Evolutionary conservation across 352 stramenopile genomes (phyloP), one percentile per base, ranked within the genome.

Genomic region (Globisporangium megalacanthum): DNA sequence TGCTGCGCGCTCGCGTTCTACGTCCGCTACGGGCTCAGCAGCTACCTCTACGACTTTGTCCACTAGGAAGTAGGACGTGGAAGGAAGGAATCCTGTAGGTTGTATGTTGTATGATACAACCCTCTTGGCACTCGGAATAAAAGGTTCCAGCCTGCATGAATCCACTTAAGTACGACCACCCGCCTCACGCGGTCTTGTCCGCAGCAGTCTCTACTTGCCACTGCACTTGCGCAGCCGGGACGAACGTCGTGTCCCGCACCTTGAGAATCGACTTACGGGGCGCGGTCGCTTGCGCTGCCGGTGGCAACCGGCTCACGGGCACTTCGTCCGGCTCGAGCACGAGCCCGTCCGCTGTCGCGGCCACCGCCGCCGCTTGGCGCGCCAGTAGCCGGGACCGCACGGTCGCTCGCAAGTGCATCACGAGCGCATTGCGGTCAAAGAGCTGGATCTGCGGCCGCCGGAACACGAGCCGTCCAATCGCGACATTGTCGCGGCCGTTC

Each of bases 31-130:
- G 81, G 75, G 13, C 74, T 92, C 56, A 92, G 83, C 64, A 75
- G 84, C 66, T 88, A 92, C 69, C 89, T 96, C 58, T 93, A 94
- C 75, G 83, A 92, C 71, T 88, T 88, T 68, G 82, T 95, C 25
- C 63, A 89, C 50, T 90, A 29, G 25, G 25, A 29, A 29, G 25
- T 90, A 29, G 25, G 25, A 29, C 1, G 25, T 29, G 25, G 25
- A 29, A 29, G 25, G 25, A 29, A 4, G 25, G 1, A 29, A 29
- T 29, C 25, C 25, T 29, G 25, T 29, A 1, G 25, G 25, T 29
- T 29, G 25, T 29, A 29, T 29, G 25, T 29, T 29, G 25, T 29
- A 29, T 29, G 25, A 29, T 29, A 29, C 25, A 29, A 29, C 25
- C 25, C 25, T 29, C n/a, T n/a, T n/a, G n/a, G n/a, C 25, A 29